phyloP scores from a whole-genome alignment of 1,284 basidiomycete genomes.

The Sporisorium reilianum region DNA sequence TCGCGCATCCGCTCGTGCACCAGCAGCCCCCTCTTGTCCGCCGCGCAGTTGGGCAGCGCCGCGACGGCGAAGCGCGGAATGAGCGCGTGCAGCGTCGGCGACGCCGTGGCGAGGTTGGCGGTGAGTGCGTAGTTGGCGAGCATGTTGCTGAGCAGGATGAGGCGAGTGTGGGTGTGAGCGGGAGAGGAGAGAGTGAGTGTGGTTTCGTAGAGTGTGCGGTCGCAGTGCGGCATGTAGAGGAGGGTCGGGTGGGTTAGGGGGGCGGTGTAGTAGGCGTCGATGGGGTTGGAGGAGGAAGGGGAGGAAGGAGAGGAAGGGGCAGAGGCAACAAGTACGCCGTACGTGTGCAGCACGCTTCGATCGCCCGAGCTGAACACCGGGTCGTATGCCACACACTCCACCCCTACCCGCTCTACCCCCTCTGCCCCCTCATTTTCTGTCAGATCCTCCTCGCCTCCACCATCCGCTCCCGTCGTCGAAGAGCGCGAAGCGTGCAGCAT shows the following conservation, averaged over 20 bases:
- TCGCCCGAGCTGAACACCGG: slow-evolving; percentile 28
- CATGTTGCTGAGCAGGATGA: slow-evolving; percentile 26
- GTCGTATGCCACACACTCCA: slow-evolving; percentile 30
- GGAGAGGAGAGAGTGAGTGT: slow-evolving; percentile 18
- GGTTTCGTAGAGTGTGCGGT: slow-evolving; percentile 32
- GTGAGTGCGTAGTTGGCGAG: slow-evolving; percentile 21
- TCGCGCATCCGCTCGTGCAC: not conserved
- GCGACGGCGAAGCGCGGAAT: not conserved
- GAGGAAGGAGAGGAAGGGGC: too few relatives aligned
- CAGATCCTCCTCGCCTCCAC: not conserved
- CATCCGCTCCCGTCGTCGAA: not conserved
- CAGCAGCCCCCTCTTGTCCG: not conserved
- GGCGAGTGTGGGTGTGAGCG: not conserved
- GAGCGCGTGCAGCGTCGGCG: slow-evolving; percentile 7
- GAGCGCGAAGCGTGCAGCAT: not conserved
- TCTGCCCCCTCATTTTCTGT: slow-evolving; percentile 1
- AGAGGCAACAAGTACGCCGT: not conserved
- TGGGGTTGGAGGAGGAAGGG: not conserved
- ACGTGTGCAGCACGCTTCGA: not conserved
- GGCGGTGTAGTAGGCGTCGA: slow-evolving; percentile 10
- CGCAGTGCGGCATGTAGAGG: slow-evolving; percentile 52
- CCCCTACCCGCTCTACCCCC: too few relatives aligned
- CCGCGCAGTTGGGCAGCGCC: slow-evolving; percentile 22
- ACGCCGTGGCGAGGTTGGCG: not conserved
- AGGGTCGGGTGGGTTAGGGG: slow-evolving; percentile 8